Percentiles rank a stretch among this genome's conserved stretches.
Conservation (phyloP, 2,329 filamentous ascomycete genomes). For the Paraphaeosphaeria minitans region DNA sequence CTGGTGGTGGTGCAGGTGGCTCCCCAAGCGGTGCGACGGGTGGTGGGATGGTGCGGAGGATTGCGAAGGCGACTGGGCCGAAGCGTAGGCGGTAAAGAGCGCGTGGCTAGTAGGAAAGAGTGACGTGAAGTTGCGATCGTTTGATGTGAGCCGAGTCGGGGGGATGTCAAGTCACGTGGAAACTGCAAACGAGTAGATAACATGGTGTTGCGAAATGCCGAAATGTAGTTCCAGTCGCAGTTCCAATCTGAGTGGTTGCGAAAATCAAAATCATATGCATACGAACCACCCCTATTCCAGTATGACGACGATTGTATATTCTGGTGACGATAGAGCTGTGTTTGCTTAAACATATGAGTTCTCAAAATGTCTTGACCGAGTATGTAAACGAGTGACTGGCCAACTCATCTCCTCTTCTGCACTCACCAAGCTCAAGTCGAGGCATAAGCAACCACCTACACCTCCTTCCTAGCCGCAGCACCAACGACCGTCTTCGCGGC, state of each 20-base stretch:
- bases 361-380: neutral
- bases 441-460: neutral
- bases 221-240: no score
- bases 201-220: no score
- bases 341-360: neutral
- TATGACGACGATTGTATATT: no score
- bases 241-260: no score
- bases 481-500: neutral
- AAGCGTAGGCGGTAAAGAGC: neutral
- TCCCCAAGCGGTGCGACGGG: neutral
- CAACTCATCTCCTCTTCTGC: neutral
- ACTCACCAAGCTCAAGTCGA: neutral
- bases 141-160: neutral
- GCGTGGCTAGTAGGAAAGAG: neutral
- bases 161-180: no score
- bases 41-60: slow-evolving; percentile 1
- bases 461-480: neutral
- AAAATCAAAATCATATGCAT: no score
- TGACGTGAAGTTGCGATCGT: neutral
- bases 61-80: slow-evolving; percentile 1
- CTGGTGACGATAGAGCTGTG: neutral
- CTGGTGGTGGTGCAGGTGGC: neutral
- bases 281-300: no score
- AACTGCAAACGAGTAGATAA: no score
- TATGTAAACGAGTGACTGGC: neutral